Conservation (phyloP, 2,329 filamentous ascomycete species). For the Ceratocystis colombiana region DNA sequence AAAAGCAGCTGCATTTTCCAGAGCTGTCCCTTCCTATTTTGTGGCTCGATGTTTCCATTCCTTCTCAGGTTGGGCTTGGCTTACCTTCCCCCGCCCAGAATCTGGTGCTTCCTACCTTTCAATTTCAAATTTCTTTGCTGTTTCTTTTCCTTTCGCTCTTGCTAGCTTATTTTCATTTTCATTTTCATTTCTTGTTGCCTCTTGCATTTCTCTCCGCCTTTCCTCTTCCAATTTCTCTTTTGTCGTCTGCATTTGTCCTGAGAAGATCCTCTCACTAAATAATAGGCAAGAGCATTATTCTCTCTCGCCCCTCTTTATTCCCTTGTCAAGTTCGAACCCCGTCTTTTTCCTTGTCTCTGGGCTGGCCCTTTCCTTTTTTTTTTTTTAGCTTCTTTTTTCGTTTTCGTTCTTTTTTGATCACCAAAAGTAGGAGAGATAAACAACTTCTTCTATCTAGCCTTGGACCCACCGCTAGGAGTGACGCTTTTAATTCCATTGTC, state of each 20-base stretch:
- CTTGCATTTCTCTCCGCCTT: background rate
- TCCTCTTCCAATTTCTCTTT: background rate
- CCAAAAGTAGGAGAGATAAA: background rate
- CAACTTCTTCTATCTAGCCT: background rate
- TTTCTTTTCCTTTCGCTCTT: background rate
- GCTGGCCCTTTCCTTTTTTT: background rate
- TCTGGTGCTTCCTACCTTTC: background rate
- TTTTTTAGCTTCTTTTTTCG: background rate
- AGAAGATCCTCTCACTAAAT: background rate
- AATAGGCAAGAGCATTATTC: background rate
- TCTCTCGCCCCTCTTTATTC: background rate
- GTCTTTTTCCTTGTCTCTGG: background rate
- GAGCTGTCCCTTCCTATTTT: background rate
- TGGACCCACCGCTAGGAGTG: background rate
- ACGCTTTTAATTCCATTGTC: background rate
- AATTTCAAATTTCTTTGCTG: background rate
- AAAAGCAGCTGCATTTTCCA: background rate
- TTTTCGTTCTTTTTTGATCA: background rate
- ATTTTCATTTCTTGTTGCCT: background rate
- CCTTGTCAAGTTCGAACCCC: background rate
- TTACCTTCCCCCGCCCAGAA: background rate
- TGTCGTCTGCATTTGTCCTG: background rate
- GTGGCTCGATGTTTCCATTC: slow-evolving; percentile 2
- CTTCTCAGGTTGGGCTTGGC: background rate
- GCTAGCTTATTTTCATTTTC: background rate